Percentiles rank a stretch among this genome's conserved stretches.
These are phyloP conservation scores for Eremomyces bilateralis DNA, from an alignment of 495 filamentous ascomycete species.

Conservation along the genomic window DNA sequence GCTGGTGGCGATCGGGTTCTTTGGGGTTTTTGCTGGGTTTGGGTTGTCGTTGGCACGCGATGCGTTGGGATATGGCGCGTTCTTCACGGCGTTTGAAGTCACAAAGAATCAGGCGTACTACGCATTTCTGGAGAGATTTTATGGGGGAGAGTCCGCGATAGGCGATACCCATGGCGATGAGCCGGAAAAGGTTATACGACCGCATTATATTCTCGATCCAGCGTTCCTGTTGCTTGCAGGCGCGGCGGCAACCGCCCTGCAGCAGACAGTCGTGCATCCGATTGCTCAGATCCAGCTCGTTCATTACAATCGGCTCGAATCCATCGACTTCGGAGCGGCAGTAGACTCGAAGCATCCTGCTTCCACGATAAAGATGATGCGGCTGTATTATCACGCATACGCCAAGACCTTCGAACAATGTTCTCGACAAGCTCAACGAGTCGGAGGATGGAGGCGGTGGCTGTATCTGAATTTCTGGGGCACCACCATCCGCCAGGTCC, in stretches of 20 bases:
- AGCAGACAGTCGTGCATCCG: conserved; percentile 64
- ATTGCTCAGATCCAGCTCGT: conserved; percentile 50
- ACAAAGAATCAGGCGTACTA: conserved; percentile 75
- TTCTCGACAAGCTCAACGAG: conserved; percentile 32
- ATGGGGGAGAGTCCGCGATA: conserved; percentile 28
- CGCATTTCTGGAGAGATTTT: conserved; percentile 54
- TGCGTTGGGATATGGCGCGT: conserved; percentile 56
- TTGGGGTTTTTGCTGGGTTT: conserved; percentile 71
- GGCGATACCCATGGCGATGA: conserved; percentile 5
- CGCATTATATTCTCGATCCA: conserved; percentile 73
- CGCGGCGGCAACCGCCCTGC: conserved; percentile 48
- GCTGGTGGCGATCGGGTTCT: conserved; percentile 51
- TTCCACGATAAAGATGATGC: conserved; percentile 25
- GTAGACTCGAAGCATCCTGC: conserved; percentile 3
- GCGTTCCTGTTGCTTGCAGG: conserved; percentile 61
- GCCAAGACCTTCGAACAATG: conserved; percentile 54
- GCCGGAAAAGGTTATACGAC: conserved; percentile 42
- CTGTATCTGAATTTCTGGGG: conserved; percentile 56
- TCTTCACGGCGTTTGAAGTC: conserved; percentile 74
- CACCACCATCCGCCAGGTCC: conserved; percentile 59
- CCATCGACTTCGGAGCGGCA: conserved; percentile 33
- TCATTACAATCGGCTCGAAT: conserved; percentile 60
- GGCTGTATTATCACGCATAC: conserved; percentile 54
- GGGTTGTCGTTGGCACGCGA: conserved; percentile 60
- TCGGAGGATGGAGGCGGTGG: conserved; percentile 47